Evolutionary conservation across 2,329 filamentous ascomycete genomes (phyloP).

Genomic region (Aspergillus pseudoglaucus): DNA sequence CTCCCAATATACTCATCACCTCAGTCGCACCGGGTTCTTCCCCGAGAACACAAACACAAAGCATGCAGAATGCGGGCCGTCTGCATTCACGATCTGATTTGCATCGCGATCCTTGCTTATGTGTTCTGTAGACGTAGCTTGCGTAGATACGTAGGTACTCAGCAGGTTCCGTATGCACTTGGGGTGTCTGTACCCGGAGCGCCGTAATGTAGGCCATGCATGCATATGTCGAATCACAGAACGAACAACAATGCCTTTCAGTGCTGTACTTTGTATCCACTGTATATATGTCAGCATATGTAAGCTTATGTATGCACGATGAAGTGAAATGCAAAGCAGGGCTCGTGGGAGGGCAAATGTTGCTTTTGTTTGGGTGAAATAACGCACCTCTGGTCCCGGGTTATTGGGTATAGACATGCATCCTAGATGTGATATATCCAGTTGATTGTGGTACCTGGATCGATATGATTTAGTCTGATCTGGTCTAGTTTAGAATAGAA

Average conservation of each 20-base stretch:
- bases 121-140: too few species aligned
- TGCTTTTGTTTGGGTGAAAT: not conserved
- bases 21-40: not conserved
- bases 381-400: not conserved
- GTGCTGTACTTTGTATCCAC: not conserved
- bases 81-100: not conserved
- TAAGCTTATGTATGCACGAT: not conserved
- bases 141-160: not conserved
- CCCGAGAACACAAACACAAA: not conserved
- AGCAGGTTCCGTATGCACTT: not conserved
- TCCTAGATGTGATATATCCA: not conserved
- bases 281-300: not conserved
- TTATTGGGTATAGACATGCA: not conserved
- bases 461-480: not conserved
- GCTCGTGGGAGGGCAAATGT: not conserved
- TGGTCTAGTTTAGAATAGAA: not conserved
- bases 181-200: not conserved
- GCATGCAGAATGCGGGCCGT: not conserved
- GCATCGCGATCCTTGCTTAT: not conserved
- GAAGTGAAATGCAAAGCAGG: not conserved
- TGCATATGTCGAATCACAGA: not conserved
- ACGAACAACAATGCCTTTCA: not conserved
- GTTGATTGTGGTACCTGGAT: not conserved
- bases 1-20: not conserved
- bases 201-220: not conserved